Evolutionary conservation across 352 stramenopile species (phyloP).

Genomic region (Blastocystis sp.): DNA sequence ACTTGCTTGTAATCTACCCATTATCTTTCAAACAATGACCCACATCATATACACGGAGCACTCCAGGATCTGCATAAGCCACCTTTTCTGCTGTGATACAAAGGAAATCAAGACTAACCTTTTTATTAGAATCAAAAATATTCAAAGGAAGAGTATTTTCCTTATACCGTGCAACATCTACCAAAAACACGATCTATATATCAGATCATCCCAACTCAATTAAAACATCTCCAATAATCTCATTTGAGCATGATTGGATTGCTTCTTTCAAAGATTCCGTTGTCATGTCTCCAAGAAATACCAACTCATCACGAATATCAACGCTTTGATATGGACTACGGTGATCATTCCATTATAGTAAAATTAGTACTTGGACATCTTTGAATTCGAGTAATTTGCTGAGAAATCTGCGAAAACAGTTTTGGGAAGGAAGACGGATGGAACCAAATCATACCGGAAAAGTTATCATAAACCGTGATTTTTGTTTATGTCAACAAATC

Average conservation of each 20-base stretch:
- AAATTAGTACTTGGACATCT: slow-evolving; percentile 31
- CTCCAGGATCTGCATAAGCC: slow-evolving; percentile 6
- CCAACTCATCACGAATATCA: slow-evolving; percentile 58
- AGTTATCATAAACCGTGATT: neutral
- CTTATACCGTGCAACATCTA: slow-evolving; percentile 16
- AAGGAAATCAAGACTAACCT: slow-evolving; percentile 53
- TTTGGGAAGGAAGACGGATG: neutral
- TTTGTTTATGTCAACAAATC: too few relatives aligned
- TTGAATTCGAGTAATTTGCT: neutral
- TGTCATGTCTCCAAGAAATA: slow-evolving; percentile 42
- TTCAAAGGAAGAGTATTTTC: slow-evolving; percentile 30
- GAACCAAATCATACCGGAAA: neutral
- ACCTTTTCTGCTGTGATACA: slow-evolving; percentile 30
- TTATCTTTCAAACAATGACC: neutral
- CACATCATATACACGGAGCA: slow-evolving; percentile 37
- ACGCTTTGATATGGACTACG: slow-evolving; percentile 46
- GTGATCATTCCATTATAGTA: neutral
- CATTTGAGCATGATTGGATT: slow-evolving; percentile 12
- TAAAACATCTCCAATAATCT: slow-evolving; percentile 23
- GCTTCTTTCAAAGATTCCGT: neutral
- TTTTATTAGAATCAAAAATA: slow-evolving; percentile 37
- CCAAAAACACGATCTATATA: slow-evolving; percentile 54
- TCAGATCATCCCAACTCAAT: neutral
- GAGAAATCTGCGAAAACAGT: neutral
- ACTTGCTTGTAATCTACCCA: slow-evolving; percentile 26